These are phyloP conservation scores for Lepiota subincarnata DNA, from an alignment of 768 basidiomycete genomes.

Conservation along the genomic window DNA sequence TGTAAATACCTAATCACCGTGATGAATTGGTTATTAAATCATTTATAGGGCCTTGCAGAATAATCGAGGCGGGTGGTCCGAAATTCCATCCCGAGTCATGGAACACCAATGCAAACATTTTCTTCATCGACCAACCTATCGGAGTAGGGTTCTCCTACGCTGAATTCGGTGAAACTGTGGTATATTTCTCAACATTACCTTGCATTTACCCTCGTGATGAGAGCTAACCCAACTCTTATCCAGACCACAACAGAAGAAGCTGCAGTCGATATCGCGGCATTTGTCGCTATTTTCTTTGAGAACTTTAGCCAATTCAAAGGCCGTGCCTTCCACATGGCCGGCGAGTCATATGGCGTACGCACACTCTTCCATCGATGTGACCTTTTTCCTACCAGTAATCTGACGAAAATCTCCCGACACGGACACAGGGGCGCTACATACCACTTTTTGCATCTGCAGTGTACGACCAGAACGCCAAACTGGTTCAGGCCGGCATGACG, in stretches of 20 bases:
- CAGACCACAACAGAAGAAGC: conserved; percentile 78
- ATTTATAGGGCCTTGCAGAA: conserved; percentile 58
- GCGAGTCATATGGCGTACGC: conserved; percentile 72
- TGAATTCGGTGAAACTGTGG: conserved; percentile 59
- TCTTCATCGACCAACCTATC: conserved; percentile 61
- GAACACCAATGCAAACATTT: conserved; percentile 66
- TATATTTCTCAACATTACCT: conserved; percentile 24
- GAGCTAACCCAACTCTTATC: neutral
- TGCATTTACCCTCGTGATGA: neutral
- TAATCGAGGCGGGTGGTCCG: conserved; percentile 48
- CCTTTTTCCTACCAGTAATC: no score
- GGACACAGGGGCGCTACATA: conserved; percentile 61
- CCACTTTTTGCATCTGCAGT: conserved; percentile 75
- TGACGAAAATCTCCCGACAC: no score
- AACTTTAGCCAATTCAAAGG: conserved; percentile 71
- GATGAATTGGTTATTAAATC: neutral
- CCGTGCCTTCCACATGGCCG: conserved; percentile 65
- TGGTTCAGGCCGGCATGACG: conserved; percentile 50
- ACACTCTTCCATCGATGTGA: neutral
- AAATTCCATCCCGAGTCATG: conserved; percentile 59
- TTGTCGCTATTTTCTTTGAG: conserved; percentile 76
- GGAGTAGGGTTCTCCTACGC: conserved; percentile 64
- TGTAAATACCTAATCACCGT: neutral
- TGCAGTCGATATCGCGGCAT: conserved; percentile 69
- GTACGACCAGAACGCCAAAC: conserved; percentile 62